Percentiles rank a stretch among this genome's conserved stretches.
Conservation (phyloP, 2,329 filamentous ascomycete genomes). For the Ophiostoma perfectum region DNA sequence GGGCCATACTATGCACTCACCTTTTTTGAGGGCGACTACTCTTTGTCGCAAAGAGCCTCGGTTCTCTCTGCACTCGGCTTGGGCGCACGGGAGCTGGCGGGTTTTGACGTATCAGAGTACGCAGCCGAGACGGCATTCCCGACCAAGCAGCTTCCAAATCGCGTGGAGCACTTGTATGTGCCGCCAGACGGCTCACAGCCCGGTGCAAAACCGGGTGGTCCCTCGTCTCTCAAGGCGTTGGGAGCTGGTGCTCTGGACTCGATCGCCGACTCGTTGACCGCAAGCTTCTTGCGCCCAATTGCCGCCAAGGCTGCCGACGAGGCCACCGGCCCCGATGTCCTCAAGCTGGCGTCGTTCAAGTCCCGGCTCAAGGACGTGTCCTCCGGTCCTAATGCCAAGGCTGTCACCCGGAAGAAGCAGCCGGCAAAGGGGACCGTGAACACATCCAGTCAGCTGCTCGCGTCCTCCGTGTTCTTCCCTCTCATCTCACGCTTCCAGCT, state of each 20-base stretch:
- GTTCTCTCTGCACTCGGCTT: constrained; percentile 79
- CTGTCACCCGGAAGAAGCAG: constrained; percentile 24
- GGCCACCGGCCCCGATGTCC: constrained; percentile 69
- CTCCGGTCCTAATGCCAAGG: constrained; percentile 25
- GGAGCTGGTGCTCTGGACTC: constrained; percentile 58
- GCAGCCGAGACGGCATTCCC: constrained; percentile 59
- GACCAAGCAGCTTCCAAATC: constrained; percentile 69
- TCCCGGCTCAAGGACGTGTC: constrained; percentile 51
- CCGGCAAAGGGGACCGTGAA: constrained; percentile 57
- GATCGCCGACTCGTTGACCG: constrained; percentile 63
- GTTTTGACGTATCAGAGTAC: constrained; percentile 58
- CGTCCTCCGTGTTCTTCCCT: constrained; percentile 77
- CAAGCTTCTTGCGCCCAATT: constrained; percentile 71
- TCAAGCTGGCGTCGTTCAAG: constrained; percentile 87
- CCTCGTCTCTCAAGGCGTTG: constrained; percentile 43
- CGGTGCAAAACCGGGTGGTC: background rate
- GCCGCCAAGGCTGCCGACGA: constrained; percentile 77
- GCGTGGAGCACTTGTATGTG: constrained; percentile 67
- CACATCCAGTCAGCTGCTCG: constrained; percentile 69
- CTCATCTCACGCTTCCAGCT: constrained; percentile 75
- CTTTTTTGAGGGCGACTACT: constrained; percentile 90
- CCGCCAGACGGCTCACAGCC: constrained; percentile 31
- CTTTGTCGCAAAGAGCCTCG: constrained; percentile 73
- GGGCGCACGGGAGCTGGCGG: constrained; percentile 76
- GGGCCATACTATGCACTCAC: constrained; percentile 77